Percentiles rank a stretch among this genome's conserved stretches.
Evolutionary conservation across 352 stramenopile genomes (phyloP).

Genomic region (Phytophthora kernoviae): DNA sequence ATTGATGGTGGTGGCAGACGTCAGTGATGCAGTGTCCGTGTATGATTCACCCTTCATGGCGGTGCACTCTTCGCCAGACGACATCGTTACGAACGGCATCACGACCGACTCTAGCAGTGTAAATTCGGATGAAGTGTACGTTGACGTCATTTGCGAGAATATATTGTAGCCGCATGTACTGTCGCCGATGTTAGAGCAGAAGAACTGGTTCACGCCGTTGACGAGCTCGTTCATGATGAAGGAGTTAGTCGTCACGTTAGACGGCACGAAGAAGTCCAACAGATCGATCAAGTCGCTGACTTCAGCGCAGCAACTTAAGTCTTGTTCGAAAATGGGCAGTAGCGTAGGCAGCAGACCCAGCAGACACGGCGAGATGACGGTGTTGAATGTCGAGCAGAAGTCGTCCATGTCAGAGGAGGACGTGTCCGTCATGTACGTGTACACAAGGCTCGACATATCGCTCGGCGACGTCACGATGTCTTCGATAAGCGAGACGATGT

Average conservation of each 20-base stretch:
- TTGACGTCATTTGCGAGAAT: constrained; percentile 49
- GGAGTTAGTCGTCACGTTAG: constrained; percentile 38
- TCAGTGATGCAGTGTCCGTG: constrained; percentile 43
- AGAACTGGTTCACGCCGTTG: constrained; percentile 52
- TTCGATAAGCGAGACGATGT: constrained; percentile 27
- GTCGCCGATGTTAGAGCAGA: constrained; percentile 41
- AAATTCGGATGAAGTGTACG: constrained; percentile 41
- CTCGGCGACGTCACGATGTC: constrained; percentile 39
- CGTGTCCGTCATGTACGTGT: constrained; percentile 46
- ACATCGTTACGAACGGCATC: constrained; percentile 52
- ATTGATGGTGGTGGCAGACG: constrained; percentile 39
- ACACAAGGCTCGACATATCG: constrained; percentile 42
- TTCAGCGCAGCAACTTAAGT: constrained; percentile 47
- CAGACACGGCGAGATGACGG: constrained; percentile 42
- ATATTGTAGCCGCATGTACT: constrained; percentile 43
- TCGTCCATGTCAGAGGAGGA: constrained; percentile 34
- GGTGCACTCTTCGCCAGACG: constrained; percentile 36
- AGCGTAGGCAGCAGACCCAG: constrained; percentile 35
- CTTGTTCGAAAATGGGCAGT: constrained; percentile 27
- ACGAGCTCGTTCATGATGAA: constrained; percentile 55
- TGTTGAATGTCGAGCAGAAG: constrained; percentile 47
- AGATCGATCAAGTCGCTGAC: constrained; percentile 53
- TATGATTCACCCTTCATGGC: constrained; percentile 44
- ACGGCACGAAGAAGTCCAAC: constrained; percentile 46
- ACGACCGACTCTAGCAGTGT: constrained; percentile 49